Evolutionary conservation across 345 rosid genomes (phyloP).

Genomic region (Sisymbrium irio): DNA sequence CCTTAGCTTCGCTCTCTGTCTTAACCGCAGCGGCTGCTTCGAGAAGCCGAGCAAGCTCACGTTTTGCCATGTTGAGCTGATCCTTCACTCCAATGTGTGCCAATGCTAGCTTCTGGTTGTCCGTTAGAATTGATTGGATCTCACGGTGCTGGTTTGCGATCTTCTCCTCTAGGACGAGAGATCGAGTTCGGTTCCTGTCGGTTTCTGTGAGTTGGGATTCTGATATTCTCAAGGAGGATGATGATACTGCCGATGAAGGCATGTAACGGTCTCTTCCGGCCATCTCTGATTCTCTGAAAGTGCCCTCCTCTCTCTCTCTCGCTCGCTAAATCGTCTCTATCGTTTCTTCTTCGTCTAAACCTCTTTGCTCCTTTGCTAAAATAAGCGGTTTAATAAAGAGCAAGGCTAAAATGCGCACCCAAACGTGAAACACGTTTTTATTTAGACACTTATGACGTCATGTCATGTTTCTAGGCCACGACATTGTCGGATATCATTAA

Average conservation of each 20-base stretch:
- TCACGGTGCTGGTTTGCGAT: constrained; percentile 63
- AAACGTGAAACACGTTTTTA: neutral
- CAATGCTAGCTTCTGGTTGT: constrained; percentile 65
- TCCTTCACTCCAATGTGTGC: constrained; percentile 66
- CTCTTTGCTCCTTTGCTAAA: neutral
- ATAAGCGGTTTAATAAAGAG: neutral
- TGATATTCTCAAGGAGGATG: neutral
- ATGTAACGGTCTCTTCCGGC: constrained; percentile 17
- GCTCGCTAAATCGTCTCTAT: too few relatives aligned
- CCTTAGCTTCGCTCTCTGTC: constrained; percentile 60
- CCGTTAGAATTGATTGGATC: constrained; percentile 62
- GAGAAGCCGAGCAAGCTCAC: constrained; percentile 46
- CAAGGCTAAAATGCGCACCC: neutral
- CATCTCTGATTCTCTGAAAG: constrained; percentile 11
- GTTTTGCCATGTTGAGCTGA: constrained; percentile 55
- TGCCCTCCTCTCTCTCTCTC: neutral
- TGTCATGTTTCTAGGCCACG: too few relatives aligned
- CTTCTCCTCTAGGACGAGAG: constrained; percentile 60
- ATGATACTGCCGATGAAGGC: neutral
- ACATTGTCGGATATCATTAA: too few relatives aligned
- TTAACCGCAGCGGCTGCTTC: constrained; percentile 48
- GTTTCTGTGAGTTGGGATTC: constrained; percentile 20
- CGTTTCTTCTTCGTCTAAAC: neutral
- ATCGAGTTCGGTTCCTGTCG: constrained; percentile 9
- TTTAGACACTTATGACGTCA: too few relatives aligned